These are phyloP conservation scores for Aspergillus heteromorphus DNA, from an alignment of 495 filamentous ascomycete genomes.

Conservation along the genomic window DNA sequence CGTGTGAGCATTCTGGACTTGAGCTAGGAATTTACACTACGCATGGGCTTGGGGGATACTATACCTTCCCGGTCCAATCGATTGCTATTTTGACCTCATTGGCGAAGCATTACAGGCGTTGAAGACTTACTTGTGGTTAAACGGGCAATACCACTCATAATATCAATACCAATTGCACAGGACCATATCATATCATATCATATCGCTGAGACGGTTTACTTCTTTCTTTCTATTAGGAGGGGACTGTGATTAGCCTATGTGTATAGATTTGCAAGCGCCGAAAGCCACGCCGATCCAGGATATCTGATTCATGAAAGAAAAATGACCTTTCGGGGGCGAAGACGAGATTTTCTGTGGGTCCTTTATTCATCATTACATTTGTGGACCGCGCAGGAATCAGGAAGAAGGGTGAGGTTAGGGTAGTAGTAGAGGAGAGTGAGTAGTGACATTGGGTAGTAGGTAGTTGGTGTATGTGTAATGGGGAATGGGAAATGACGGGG, in stretches of 20 bases:
- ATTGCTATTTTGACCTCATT: background rate
- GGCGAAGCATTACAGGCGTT: background rate
- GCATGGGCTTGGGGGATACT: slow-evolving; percentile 13
- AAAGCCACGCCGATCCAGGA: background rate
- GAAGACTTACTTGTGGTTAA: background rate
- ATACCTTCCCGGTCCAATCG: background rate
- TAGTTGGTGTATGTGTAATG: background rate
- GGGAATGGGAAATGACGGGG: background rate
- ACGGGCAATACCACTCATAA: background rate
- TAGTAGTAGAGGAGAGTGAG: background rate
- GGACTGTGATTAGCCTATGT: background rate
- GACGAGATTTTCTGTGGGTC: background rate
- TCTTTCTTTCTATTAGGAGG: background rate
- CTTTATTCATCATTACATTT: background rate
- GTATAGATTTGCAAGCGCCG: background rate
- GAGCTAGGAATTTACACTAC: no score
- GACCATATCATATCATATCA: background rate
- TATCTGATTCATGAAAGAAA: background rate
- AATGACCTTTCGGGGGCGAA: background rate
- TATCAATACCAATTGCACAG: background rate
- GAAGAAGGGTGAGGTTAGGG: background rate
- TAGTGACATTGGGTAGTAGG: background rate
- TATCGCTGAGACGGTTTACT: background rate
- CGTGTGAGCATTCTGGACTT: slow-evolving; percentile 39
- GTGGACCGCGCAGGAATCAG: no score